Percentiles rank a stretch among this genome's conserved stretches.
Evolutionary conservation across 345 rosid species (phyloP).

Genomic region (Tarenaya hassleriana): DNA sequence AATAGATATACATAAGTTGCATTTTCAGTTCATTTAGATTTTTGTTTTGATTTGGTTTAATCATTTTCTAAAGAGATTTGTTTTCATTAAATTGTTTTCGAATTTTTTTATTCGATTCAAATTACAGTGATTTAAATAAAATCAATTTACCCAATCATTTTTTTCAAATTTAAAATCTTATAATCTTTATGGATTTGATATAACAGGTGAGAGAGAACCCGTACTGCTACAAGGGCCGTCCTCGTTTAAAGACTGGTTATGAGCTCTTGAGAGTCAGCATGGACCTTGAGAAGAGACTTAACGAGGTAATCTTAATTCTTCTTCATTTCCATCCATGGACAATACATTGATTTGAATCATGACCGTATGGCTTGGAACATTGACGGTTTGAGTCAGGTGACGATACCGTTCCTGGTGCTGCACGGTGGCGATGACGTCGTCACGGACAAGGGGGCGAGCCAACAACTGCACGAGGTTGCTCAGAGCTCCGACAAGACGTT

Average conservation of each 20-base stretch:
- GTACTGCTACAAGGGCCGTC: constrained; percentile 75
- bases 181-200: neutral
- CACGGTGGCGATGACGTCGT: constrained; percentile 85
- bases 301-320: constrained; percentile 33
- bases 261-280: constrained; percentile 46
- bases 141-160: no score
- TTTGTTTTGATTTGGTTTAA: no score
- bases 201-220: constrained; percentile 54
- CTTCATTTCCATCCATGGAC: neutral
- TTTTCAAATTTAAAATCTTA: no score
- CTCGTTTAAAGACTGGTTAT: constrained; percentile 64
- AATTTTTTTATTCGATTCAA: no score
- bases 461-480: constrained; percentile 39
- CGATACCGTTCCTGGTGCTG: constrained; percentile 64
- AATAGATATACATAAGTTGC: no score
- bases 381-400: constrained; percentile 43
- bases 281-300: constrained; percentile 55
- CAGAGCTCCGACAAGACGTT: constrained; percentile 64
- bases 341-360: no score
- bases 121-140: no score
- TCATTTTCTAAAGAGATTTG: no score
- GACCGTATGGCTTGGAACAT: no score
- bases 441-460: constrained; percentile 59
- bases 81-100: no score
- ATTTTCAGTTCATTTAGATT: no score